Base-by-base conservation (phyloP, 2,329 filamentous ascomycete species). In the Pseudogymnoascus sp. region DNA sequence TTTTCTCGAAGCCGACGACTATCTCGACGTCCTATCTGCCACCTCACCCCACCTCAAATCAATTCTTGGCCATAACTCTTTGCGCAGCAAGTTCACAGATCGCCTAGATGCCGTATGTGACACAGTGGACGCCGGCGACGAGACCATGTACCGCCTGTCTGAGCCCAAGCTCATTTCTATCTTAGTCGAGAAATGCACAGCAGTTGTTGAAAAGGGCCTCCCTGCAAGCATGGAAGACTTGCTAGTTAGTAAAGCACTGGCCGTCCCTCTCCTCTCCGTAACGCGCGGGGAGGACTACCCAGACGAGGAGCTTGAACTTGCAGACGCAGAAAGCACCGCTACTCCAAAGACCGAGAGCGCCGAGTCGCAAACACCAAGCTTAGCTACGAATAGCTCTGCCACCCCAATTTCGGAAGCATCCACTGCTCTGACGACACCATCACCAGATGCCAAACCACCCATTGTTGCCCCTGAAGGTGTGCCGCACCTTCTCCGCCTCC, bases 191-290 rank as follows among this genome's bases (percentile, higher is more conserved):
- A 97, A 96, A 72, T 90, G 91, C 4, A 78, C 79, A 62, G 78
- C 77, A 4, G 87, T 95, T 79, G 77, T 79, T n/a, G 72, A 75
- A 3, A 75, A 74, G 0, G 83, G 84, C 0, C 74, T 97, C 8
- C 91, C 94, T 1, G 74, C 77, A 5, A 95, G 87, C 66, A 81
- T 99, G 79, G 92, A 96, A 70, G 88, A 94, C 52, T 86, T 83
- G 39, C 95, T 96, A 66, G 83, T 99, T 7, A 82, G 79, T 58
- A 86, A 86, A 67, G 81, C 82, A 2, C 76, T 99, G 4, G 88
- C 94, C 66, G 81, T 85, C 3, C 92, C 94, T 0, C 76, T 95
- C 41, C 75, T 89, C 66, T 82, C 82, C 30, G 77, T 91, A 38
- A 85, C 80, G 67, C 79, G 83, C 48, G 80, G 84, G 60, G 76